Evolutionary conservation across 1,284 basidiomycete species (phyloP).

Genomic region (Sporisorium sorghi): DNA sequence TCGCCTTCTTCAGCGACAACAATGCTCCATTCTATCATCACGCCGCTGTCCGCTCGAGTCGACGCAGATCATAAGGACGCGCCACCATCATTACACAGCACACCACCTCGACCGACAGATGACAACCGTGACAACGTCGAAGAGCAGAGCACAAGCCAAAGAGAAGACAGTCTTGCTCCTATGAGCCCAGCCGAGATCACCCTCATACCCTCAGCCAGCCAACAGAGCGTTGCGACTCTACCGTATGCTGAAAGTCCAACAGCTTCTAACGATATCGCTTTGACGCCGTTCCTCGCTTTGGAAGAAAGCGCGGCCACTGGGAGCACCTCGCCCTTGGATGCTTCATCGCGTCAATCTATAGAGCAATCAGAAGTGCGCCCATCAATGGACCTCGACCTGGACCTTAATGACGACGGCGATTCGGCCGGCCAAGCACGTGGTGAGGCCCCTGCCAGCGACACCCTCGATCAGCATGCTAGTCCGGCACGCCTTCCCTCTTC

Average conservation of each 20-base stretch:
- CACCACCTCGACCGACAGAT: neutral
- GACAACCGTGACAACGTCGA: neutral
- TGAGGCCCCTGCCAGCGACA: neutral
- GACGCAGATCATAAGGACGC: neutral
- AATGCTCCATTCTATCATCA: neutral
- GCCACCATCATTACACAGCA: neutral
- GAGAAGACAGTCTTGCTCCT: neutral
- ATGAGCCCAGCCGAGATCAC: too few relatives aligned
- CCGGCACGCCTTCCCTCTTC: neutral
- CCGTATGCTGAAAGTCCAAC: constrained; percentile 2
- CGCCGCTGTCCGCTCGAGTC: neutral
- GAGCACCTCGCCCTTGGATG: neutral
- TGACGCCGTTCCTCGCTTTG: neutral
- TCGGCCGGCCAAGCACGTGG: neutral
- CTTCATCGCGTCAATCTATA: neutral
- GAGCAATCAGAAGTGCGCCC: neutral
- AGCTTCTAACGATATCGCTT: neutral
- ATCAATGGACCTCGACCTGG: neutral
- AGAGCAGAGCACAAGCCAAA: neutral
- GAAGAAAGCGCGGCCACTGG: neutral
- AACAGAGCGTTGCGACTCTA: constrained; percentile 19
- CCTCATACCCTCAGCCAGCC: neutral
- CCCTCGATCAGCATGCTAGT: neutral
- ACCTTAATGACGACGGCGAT: neutral
- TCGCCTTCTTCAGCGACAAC: neutral